Base-by-base conservation (phyloP, 2,329 filamentous ascomycete species). In the Achaetomium macrosporum region DNA sequence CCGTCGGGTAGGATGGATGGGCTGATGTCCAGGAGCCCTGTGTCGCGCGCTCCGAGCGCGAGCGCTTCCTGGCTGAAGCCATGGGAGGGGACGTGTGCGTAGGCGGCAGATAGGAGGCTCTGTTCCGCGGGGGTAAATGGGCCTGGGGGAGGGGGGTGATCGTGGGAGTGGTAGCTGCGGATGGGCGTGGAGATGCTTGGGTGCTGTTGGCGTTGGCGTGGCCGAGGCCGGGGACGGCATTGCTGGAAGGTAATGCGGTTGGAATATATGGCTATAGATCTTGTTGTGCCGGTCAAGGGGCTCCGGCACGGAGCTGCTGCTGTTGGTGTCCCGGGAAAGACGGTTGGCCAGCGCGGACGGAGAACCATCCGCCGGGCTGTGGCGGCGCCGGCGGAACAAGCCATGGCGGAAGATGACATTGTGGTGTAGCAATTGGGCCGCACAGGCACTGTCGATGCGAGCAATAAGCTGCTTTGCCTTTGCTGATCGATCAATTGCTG, bases 21-120 rank as follows among this genome's bases (percentile, higher is more conserved):
- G 54, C 88, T 91, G 54, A 92, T 90, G 66, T 93, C 88, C 48
- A 90, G 83, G 68, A 92, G 96, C 42, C 91, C 90, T 16, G 85
- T 83, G 64, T 96, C 90, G 64, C 83, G 83, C 56, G 89, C 89
- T 56, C 92, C 93, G 19, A 87, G 79, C 41, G 81, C 79, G 10
- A 99, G 77, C 0, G 91, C 76, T 17, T 81, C 76, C 45, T 77
- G 73, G 0, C 89, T 88, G 76, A 97, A 99, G 66, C 93, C 93
- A 67, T 90, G 80, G 47, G 78, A 69, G 16, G 90, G 90, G 10
- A 97, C 83, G 68, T 95, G 87, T 30, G 72, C 67, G 62, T 93
- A 82, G 16, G 91, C 87, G n/a, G 90, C 83, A 42, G 85, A 78
- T 57, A 99, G 87, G 66, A 97, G 95, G 52, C 81, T 73, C 41